Base-by-base conservation (phyloP, 164 flowering plant genomes). In the Magnolia sinica region DNA sequence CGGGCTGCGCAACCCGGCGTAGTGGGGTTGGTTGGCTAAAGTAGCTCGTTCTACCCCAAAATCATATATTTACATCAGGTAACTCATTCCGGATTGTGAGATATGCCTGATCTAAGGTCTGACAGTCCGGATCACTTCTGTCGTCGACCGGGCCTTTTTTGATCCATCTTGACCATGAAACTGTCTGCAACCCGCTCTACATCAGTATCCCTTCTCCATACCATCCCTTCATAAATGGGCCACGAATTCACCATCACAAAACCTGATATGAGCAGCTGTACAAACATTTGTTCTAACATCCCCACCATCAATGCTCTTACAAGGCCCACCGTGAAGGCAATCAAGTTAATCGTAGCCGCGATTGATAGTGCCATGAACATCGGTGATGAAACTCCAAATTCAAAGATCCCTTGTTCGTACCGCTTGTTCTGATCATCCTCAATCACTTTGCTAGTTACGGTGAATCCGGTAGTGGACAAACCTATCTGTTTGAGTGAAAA, bases 161-260 rank as follows among this genome's bases (percentile, higher is more conserved):
- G n/a, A n/a, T n/a, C n/a, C n/a, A n/a, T n/a, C n/a, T n/a, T n/a
- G n/a, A n/a, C n/a, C n/a, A n/a, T n/a, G n/a, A n/a, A n/a, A n/a
- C n/a, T n/a, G n/a, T n/a, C n/a, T n/a, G n/a, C n/a, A n/a, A n/a
- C n/a, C n/a, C n/a, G n/a, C n/a, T n/a, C n/a, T n/a, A n/a, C n/a
- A n/a, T n/a, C n/a, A n/a, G n/a, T n/a, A n/a, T 90, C 94, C 49
- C 31, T 81, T 79, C 97, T 88, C 70, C 90, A 73, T 0, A 76
- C 71, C 81, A 90, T 86, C 50, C 92, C 95, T 72, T 87, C 88
- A 80, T 91, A 93, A 27, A 91, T 27, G 7, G 93, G 94, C 87
- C 79, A 82, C 45, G 77, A 82, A 79, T 90, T 90, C 64, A 87
- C 65, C 16, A 87, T 82, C 18, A 78, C 87, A 75, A 88, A 88